Conservation (phyloP, 2,329 filamentous ascomycete species). For the Penicillium sclerotigenum region DNA sequence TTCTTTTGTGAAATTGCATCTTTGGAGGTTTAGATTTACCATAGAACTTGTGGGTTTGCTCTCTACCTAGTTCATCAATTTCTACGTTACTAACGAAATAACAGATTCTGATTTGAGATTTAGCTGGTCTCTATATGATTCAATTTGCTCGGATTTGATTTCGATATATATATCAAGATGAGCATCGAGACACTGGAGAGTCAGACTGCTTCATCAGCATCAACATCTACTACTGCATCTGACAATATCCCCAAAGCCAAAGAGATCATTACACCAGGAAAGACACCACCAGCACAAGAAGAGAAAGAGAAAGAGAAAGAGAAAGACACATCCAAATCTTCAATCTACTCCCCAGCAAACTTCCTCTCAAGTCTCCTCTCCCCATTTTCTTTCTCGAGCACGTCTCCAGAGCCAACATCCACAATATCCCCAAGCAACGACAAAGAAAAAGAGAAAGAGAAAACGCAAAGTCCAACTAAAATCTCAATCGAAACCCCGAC, state of each 20-base stretch:
- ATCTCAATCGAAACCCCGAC: not conserved
- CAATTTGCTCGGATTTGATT: not conserved
- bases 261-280: not conserved
- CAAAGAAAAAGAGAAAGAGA: not conserved
- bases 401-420: not conserved
- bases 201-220: not conserved
- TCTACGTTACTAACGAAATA: not conserved
- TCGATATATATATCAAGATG: conserved; percentile 3
- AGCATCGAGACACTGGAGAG: conserved; percentile 3
- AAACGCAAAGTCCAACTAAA: not conserved
- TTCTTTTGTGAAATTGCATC: not conserved
- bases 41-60: not conserved
- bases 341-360: not conserved
- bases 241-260: not conserved
- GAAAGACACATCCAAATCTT: not conserved
- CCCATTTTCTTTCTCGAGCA: conserved; percentile 7
- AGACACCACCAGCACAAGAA: not conserved
- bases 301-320: not conserved
- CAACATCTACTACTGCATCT: not conserved
- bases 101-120: not conserved
- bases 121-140: not conserved
- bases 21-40: not conserved
- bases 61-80: not conserved
- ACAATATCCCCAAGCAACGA: not conserved
- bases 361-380: conserved; percentile 11